phyloP scores from a whole-genome alignment of 1,139 yeast species.

The Debaryomyces robertsiae region DNA sequence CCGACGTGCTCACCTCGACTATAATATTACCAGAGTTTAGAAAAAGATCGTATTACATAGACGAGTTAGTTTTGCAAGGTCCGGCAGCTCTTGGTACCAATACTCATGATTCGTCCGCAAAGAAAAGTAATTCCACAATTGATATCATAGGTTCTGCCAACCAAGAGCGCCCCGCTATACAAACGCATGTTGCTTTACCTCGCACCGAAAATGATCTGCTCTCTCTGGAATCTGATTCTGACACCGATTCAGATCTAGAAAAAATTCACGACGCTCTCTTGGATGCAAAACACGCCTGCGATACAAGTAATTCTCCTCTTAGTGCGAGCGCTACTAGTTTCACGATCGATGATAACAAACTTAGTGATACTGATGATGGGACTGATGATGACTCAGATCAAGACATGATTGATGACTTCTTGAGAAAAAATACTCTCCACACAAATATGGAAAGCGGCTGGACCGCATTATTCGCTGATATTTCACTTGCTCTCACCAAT shows the following conservation, averaged over 20 bases:
- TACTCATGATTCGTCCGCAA: neutral
- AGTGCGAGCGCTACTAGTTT: neutral
- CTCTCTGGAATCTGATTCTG: constrained; percentile 6
- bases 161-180: neutral
- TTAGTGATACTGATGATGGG: constrained; percentile 1
- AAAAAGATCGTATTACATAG: constrained; percentile 1
- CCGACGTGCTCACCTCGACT: constrained; percentile 42
- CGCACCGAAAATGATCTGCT: too few species aligned
- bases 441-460: constrained; percentile 14
- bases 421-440: constrained; percentile 5
- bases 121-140: constrained; percentile 8
- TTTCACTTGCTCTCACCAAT: constrained; percentile 18
- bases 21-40: constrained; percentile 20
- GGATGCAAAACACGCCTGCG: too few species aligned
- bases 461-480: constrained; percentile 21
- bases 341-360: neutral
- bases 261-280: constrained; percentile 3
- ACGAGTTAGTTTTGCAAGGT: neutral
- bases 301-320: neutral
- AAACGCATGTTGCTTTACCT: neutral
- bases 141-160: constrained; percentile 1
- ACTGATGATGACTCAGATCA: constrained; percentile 30
- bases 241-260: constrained; percentile 9
- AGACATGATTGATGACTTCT: constrained; percentile 21
- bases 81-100: constrained; percentile 2